These are phyloP conservation scores for Russula sp. DNA, from an alignment of 768 basidiomycete species.

Conservation along the genomic window DNA sequence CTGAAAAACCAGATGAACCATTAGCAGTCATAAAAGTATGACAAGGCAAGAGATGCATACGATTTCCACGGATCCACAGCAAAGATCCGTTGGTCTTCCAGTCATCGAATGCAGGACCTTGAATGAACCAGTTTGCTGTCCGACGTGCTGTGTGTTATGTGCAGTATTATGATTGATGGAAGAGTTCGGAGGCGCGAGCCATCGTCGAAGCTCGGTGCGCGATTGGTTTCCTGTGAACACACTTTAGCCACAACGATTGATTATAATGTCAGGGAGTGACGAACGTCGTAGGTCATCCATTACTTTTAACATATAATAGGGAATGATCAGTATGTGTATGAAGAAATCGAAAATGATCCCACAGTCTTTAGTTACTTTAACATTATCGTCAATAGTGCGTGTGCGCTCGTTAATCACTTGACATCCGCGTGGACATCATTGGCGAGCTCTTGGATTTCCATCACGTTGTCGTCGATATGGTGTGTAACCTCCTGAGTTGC, in stretches of 20 bases:
- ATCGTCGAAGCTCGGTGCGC: neutral
- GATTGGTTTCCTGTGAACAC: neutral
- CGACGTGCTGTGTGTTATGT: neutral
- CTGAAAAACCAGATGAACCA: neutral
- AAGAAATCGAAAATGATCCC: no score
- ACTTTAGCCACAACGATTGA: neutral
- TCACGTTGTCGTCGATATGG: neutral
- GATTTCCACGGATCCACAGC: conserved; percentile 17
- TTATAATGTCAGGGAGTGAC: neutral
- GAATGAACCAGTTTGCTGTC: conserved; percentile 12
- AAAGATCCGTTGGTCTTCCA: conserved; percentile 8
- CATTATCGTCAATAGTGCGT: neutral
- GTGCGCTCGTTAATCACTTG: neutral
- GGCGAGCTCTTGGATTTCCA: no score
- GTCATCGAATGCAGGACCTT: neutral
- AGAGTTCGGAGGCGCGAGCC: conserved; percentile 15
- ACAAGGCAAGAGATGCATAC: neutral
- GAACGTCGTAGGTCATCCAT: neutral
- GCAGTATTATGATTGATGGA: conserved; percentile 16
- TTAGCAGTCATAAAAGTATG: neutral
- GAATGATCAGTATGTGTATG: no score
- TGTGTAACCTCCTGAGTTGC: neutral
- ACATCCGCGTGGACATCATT: neutral
- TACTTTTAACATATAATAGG: neutral
- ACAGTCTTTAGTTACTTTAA: conserved; percentile 2